A percentile compares a stretch with the other conserved stretches of the same genome.
Conservation (phyloP, 768 basidiomycete species). For the Tricholoma saponaceum region DNA sequence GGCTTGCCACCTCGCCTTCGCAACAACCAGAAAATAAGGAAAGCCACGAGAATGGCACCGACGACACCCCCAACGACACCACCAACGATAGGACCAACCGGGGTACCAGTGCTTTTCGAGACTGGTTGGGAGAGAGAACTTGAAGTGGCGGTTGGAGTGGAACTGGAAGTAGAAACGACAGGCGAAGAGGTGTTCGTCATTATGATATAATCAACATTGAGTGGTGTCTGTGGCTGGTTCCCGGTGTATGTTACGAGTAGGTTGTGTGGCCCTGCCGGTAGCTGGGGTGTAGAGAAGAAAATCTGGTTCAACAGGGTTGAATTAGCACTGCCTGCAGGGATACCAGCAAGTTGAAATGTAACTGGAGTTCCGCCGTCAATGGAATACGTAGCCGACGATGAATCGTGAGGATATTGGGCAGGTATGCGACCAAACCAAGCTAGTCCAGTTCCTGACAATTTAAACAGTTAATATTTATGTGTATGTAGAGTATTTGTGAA, state of each 20-base stretch:
- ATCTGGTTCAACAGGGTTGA: constrained; percentile 19
- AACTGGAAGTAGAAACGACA: background rate
- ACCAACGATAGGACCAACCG: constrained; percentile 17
- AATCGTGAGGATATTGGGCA: background rate
- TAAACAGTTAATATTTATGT: constrained; percentile 4
- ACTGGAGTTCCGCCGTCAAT: constrained; percentile 17
- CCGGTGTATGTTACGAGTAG: constrained; percentile 20
- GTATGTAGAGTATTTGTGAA: background rate
- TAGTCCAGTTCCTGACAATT: constrained; percentile 8
- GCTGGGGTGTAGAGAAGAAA: constrained; percentile 20
- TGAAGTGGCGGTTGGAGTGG: constrained; percentile 1
- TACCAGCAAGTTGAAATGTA: constrained; percentile 18
- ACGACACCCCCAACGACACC: constrained; percentile 18
- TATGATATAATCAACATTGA: constrained; percentile 21
- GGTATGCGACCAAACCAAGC: constrained; percentile 11
- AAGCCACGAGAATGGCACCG: constrained; percentile 9
- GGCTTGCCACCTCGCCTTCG: too few relatives aligned
- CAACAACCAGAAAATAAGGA: too few relatives aligned
- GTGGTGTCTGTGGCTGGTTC: constrained; percentile 17
- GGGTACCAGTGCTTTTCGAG: background rate
- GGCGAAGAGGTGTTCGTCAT: constrained; percentile 14
- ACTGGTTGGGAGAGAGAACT: background rate
- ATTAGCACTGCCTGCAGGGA: constrained; percentile 1
- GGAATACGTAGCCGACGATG: constrained; percentile 9
- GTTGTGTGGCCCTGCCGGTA: constrained; percentile 17